Conservation (phyloP, 1,284 basidiomycete genomes). For the Ustilago bromivora region DNA sequence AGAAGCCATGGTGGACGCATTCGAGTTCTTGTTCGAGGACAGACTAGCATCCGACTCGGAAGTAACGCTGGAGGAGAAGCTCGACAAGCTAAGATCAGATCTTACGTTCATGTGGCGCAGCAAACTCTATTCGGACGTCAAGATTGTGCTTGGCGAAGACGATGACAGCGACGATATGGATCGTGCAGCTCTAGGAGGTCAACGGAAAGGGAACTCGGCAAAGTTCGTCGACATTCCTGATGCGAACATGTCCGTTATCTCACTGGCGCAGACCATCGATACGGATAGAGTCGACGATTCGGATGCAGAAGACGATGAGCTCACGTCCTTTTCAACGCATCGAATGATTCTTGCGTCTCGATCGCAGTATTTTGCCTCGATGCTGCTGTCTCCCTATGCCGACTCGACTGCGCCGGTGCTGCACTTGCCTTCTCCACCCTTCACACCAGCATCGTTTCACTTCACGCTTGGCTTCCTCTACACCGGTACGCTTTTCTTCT, state of each 20-base stretch:
- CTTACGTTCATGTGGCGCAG: constrained; percentile 66
- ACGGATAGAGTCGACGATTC: constrained; percentile 38
- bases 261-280: constrained; percentile 46
- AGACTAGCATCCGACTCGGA: constrained; percentile 62
- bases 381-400: constrained; percentile 77
- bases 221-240: constrained; percentile 54
- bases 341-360: constrained; percentile 90
- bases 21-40: constrained; percentile 63
- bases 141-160: constrained; percentile 53
- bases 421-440: constrained; percentile 77
- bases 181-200: not conserved
- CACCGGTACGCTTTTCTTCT: constrained; percentile 91
- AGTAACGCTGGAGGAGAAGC: constrained; percentile 77
- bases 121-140: constrained; percentile 63
- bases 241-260: constrained; percentile 52
- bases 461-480: constrained; percentile 95
- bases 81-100: constrained; percentile 80
- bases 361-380: constrained; percentile 85
- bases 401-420: constrained; percentile 46
- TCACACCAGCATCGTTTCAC: constrained; percentile 92
- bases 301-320: constrained; percentile 52
- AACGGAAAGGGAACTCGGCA: not conserved
- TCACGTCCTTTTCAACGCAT: constrained; percentile 81
- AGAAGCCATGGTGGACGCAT: constrained; percentile 55
- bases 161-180: constrained; percentile 9